Evolutionary conservation across 495 filamentous ascomycete genomes (phyloP), one percentile per base, ranked within the genome.

Genomic region (Amniculicola lignicola): DNA sequence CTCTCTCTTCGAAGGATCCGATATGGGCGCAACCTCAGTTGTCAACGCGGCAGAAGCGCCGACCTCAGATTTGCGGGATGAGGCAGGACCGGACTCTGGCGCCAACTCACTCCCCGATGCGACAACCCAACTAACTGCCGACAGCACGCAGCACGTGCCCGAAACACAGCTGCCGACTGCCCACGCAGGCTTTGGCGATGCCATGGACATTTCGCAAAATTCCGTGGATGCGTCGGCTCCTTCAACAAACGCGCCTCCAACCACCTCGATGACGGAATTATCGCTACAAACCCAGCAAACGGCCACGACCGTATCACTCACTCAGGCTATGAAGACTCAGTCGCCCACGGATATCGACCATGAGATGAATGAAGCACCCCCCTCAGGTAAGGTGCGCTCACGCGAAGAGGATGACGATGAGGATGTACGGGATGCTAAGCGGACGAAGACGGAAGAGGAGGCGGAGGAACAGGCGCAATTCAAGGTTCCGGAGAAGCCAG

Each of bases 401-500:
- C 24, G 59, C 16, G 61, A 62, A 28, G 59, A 64, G 1, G 52
- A 63, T 47, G 51, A 62, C 24, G 54, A 59, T 18, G 55, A 51
- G 15, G 56, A 49, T 12, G 55, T 21, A 14, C 62, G 45, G 16
- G 49, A 57, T 1, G 54, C 63, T 14, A 67, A 67, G 46, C 57
- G 65, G 24, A 57, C 65, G 18, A 69, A 62, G 50, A 65, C 62
- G 3, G 61, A 61, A 11, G 50, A 42, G 16, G 57, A 64, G 25
- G 11, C 21, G 12, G 46, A 11, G 2, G 53, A 18, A 4, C 19
- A 58, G n/a, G 16, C 47, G 11, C 38, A 54, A 38, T 68, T 68
- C 59, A 66, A 66, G 38, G 50, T 66, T 7, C 63, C 66, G 4
- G 63, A 63, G n/a, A 3, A 62, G 6, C 66, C 66, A 2, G 38